Conservation (phyloP, 768 basidiomycete species). For the Xanthoconium purpureum region DNA sequence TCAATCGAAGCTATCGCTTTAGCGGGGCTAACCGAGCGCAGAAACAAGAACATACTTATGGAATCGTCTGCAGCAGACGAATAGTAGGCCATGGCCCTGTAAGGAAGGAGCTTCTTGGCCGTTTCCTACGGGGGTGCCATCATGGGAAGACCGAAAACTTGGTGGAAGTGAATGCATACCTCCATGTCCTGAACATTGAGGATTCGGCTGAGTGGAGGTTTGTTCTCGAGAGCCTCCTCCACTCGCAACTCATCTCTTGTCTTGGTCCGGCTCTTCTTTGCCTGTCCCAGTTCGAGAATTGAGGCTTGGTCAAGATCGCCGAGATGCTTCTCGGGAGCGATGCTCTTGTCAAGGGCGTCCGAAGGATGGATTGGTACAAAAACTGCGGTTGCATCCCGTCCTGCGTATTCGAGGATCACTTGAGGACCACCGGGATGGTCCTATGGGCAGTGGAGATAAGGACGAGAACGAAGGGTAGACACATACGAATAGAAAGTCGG, state of each 20-base stretch:
- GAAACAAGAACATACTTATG: conserved; percentile 50
- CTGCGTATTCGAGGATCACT: conserved; percentile 82
- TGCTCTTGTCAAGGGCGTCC: conserved; percentile 70
- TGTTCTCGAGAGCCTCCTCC: conserved; percentile 53
- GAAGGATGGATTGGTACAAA: conserved; percentile 85
- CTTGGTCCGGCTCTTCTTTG: conserved; percentile 42
- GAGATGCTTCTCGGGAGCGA: conserved; percentile 68
- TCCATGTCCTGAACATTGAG: conserved; percentile 82
- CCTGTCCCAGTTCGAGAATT: conserved; percentile 35
- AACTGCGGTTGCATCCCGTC: conserved; percentile 75
- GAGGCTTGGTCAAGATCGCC: conserved; percentile 57
- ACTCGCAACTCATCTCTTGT: conserved; percentile 72
- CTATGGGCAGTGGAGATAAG: conserved; percentile 32
- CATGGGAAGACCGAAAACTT: background rate
- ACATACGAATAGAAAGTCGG: conserved; percentile 66
- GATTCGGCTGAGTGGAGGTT: conserved; percentile 67
- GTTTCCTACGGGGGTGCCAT: conserved; percentile 45
- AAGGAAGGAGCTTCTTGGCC: conserved; percentile 67
- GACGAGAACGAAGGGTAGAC: background rate
- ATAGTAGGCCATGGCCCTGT: conserved; percentile 81
- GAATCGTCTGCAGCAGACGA: conserved; percentile 85
- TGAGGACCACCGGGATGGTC: conserved; percentile 79
- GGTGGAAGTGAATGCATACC: conserved; percentile 35
- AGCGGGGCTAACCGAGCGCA: conserved; percentile 7
- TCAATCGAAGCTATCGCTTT: conserved; percentile 1